Conservation (phyloP, 257 asterid species). For the Lycium ferocissimum region DNA sequence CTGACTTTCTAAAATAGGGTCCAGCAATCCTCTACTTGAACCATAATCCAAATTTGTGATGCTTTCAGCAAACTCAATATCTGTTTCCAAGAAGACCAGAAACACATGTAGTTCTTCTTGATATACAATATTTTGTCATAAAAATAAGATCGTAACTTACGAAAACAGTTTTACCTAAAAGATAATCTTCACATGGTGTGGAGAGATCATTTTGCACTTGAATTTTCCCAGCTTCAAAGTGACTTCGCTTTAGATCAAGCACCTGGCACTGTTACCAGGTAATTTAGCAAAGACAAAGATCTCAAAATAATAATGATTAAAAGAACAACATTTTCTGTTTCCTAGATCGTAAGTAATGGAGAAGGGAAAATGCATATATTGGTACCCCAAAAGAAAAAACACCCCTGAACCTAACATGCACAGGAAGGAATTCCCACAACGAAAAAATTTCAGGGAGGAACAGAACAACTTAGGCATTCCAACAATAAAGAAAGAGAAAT, state of each 20-base stretch:
- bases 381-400: neutral
- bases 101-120: neutral
- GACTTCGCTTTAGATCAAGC: slow-evolving; percentile 56
- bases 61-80: slow-evolving; percentile 76
- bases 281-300: slow-evolving; percentile 29
- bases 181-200: slow-evolving; percentile 78
- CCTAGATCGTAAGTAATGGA: neutral
- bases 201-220: slow-evolving; percentile 64
- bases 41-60: slow-evolving; percentile 66
- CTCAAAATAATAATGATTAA: slow-evolving; percentile 1
- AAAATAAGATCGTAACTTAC: neutral
- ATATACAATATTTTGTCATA: neutral
- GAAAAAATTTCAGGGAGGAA: neutral
- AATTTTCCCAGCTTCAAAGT: slow-evolving; percentile 59
- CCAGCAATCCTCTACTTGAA: slow-evolving; percentile 62
- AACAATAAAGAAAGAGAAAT: neutral
- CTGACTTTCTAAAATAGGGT: slow-evolving; percentile 54
- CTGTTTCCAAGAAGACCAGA: slow-evolving; percentile 43
- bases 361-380: neutral
- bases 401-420: neutral
- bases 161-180: slow-evolving; percentile 60
- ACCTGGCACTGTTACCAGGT: slow-evolving; percentile 47
- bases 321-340: neutral
- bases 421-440: slow-evolving; percentile 17
- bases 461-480: neutral